Evolutionary conservation across 1,284 basidiomycete genomes (phyloP).

Genomic region (Cryptococcus deneoformans): DNA sequence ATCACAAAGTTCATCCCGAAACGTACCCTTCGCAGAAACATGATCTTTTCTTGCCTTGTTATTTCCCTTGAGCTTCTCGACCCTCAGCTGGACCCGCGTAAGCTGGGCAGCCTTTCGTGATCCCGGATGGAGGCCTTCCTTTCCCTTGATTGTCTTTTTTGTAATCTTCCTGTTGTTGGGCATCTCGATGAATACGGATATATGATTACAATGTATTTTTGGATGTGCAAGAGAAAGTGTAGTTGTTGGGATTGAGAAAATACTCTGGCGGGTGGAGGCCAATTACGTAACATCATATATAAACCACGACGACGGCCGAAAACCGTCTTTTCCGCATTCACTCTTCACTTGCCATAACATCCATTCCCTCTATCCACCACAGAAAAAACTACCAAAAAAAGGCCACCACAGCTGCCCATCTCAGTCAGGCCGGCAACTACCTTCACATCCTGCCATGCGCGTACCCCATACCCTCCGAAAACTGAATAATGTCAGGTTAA

Average conservation of each 20-base stretch:
- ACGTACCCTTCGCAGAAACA: constrained; percentile 32
- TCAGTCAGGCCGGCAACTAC: not conserved
- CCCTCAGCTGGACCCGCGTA: constrained; percentile 65
- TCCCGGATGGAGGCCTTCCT: constrained; percentile 47
- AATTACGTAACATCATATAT: not conserved
- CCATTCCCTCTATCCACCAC: not conserved
- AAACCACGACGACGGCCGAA: not conserved
- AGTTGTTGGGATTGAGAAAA: not conserved
- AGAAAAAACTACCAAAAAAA: not conserved
- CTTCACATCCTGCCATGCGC: not conserved
- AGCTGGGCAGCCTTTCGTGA: constrained; percentile 65
- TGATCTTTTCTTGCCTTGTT: constrained; percentile 56
- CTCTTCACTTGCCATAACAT: not conserved
- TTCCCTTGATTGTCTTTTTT: constrained; percentile 50
- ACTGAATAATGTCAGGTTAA: no score
- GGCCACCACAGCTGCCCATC: not conserved
- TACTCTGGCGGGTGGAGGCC: not conserved
- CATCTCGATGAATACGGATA: constrained; percentile 18
- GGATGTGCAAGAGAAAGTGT: not conserved
- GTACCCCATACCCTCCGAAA: not conserved
- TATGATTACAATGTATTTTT: not conserved
- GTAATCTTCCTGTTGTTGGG: constrained; percentile 47
- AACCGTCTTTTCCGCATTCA: not conserved
- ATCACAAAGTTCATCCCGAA: no score
- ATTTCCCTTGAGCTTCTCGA: constrained; percentile 61